Conservation (phyloP, 2,329 filamentous ascomycete species). For the Pseudocercospora fijiensis region DNA sequence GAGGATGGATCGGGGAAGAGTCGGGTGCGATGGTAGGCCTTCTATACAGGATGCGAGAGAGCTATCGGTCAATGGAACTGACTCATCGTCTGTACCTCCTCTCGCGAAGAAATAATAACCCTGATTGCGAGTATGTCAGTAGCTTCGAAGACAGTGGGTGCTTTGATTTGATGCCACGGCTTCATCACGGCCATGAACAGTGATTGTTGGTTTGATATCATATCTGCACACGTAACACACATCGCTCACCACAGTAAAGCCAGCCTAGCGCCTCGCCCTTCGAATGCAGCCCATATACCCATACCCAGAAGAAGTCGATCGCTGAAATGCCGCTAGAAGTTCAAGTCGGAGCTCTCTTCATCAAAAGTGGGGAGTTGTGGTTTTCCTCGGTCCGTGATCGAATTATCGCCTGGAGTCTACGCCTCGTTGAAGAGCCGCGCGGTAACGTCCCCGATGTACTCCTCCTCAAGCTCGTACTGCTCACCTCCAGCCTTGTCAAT, state of each 20-base stretch:
- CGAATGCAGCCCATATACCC: conserved; percentile 2
- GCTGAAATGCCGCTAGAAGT: conserved; percentile 10
- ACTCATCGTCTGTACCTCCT: too few relatives aligned
- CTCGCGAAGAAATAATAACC: too few relatives aligned
- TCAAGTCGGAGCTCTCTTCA: not conserved
- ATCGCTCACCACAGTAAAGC: not conserved
- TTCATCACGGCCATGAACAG: too few relatives aligned
- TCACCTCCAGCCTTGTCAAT: conserved; percentile 75
- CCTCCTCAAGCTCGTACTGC: conserved; percentile 85
- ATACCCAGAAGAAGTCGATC: not conserved
- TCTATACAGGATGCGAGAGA: too few relatives aligned
- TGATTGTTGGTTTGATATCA: not conserved
- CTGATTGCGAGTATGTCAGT: too few relatives aligned
- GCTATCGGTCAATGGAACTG: too few relatives aligned
- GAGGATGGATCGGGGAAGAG: not conserved
- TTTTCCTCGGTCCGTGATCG: not conserved
- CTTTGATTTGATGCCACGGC: too few relatives aligned
- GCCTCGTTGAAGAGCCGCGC: conserved; percentile 79
- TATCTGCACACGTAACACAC: not conserved
- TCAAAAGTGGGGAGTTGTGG: not conserved
- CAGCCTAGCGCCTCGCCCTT: conserved; percentile 3
- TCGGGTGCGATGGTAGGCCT: too few relatives aligned
- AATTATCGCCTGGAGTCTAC: conserved; percentile 38
- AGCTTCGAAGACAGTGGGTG: too few relatives aligned
- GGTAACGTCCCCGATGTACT: conserved; percentile 86